phyloP scores from a whole-genome alignment of 495 filamentous ascomycete species.

The Cryomyces antarcticus region DNA sequence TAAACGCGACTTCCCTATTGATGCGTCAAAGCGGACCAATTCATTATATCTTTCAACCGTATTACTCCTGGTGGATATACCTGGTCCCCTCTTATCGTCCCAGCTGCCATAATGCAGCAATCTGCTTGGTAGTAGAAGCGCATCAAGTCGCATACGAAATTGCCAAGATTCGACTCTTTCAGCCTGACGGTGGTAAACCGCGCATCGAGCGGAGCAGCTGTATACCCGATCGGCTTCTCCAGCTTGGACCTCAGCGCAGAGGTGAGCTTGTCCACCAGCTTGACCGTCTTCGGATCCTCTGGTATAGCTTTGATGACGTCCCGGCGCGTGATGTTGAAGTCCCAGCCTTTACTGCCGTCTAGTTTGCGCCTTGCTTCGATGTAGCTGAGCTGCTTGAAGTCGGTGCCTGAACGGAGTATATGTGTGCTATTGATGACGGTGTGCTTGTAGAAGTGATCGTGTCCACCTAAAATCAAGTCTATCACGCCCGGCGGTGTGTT shows the following conservation, averaged over 20 bases:
- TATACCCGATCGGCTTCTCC: constrained; percentile 68
- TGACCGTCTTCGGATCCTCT: constrained; percentile 31
- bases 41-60: constrained; percentile 47
- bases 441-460: constrained; percentile 78
- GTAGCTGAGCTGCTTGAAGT: constrained; percentile 83
- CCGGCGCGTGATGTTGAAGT: constrained; percentile 54
- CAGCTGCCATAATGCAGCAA: constrained; percentile 65
- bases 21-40: constrained; percentile 2
- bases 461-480: constrained; percentile 72
- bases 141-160: constrained; percentile 84
- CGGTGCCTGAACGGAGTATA: constrained; percentile 61
- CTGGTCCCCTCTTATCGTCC: constrained; percentile 80
- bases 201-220: constrained; percentile 57
- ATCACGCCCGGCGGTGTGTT: constrained; percentile 44
- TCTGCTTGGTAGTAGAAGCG: constrained; percentile 60
- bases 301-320: constrained; percentile 49
- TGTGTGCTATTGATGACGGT: constrained; percentile 55
- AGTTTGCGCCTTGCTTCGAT: constrained; percentile 43
- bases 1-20: background rate
- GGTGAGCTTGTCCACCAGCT: constrained; percentile 46
- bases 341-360: constrained; percentile 33
- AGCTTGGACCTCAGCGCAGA: constrained; percentile 50
- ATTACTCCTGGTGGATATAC: constrained; percentile 67
- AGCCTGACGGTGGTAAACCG: constrained; percentile 65
- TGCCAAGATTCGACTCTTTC: constrained; percentile 64